phyloP scores from a whole-genome alignment of 2,329 filamentous ascomycete species.

The Aschersonia sp. region DNA sequence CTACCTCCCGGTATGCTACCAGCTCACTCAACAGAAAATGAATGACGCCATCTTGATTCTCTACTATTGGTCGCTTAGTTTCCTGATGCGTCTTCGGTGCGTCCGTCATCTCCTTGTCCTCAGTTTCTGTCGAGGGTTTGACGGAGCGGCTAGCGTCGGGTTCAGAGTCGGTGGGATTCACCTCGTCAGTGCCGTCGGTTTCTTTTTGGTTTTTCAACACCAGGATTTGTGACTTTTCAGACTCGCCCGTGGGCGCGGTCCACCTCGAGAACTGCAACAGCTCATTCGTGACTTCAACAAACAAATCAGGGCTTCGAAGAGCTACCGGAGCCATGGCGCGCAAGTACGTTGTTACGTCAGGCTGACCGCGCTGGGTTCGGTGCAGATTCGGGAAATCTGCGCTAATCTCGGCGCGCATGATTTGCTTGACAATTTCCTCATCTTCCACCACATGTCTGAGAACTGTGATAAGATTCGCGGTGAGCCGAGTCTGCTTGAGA shows the following conservation, averaged over 20 bases:
- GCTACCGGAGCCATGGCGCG: slow-evolving; percentile 67
- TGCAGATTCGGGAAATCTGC: slow-evolving; percentile 51
- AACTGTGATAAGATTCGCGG: slow-evolving; percentile 63
- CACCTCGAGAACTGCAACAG: slow-evolving; percentile 61
- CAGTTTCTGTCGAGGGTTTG: slow-evolving; percentile 44
- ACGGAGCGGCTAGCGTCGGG: slow-evolving; percentile 20
- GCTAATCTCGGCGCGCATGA: slow-evolving; percentile 83
- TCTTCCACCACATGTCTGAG: slow-evolving; percentile 91
- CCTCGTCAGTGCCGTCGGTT: slow-evolving; percentile 5
- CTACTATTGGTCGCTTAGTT: slow-evolving; percentile 68
- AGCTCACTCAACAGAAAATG: slow-evolving; percentile 90
- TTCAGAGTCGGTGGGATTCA: slow-evolving; percentile 9
- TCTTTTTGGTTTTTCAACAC: slow-evolving; percentile 21
- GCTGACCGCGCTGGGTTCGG: slow-evolving; percentile 32
- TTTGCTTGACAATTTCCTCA: slow-evolving; percentile 75
- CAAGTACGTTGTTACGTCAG: slow-evolving; percentile 61
- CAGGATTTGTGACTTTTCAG: slow-evolving; percentile 19
- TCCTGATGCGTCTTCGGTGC: slow-evolving; percentile 50
- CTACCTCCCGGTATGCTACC: slow-evolving; percentile 81
- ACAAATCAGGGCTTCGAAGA: slow-evolving; percentile 69
- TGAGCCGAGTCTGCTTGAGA: slow-evolving; percentile 41
- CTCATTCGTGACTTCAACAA: slow-evolving; percentile 78
- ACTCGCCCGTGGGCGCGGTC: slow-evolving; percentile 22
- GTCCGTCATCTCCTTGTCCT: slow-evolving; percentile 48
- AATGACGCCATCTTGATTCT: slow-evolving; percentile 88